These are phyloP conservation scores for Beauveria varroae DNA, from an alignment of 2,329 filamentous ascomycete species.

Conservation along the genomic window DNA sequence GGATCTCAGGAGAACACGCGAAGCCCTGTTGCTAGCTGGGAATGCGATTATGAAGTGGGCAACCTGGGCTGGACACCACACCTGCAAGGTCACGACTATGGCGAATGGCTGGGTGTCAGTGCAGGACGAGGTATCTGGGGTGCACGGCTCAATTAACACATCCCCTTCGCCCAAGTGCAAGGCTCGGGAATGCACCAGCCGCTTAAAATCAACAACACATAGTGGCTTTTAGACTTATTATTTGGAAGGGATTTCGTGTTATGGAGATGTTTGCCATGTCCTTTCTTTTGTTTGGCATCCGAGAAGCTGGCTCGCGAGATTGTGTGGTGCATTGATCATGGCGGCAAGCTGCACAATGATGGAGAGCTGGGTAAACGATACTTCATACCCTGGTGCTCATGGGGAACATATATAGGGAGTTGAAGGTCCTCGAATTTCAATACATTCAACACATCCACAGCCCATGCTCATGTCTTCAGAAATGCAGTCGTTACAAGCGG, in stretches of 20 bases:
- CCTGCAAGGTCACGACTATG: constrained; percentile 57
- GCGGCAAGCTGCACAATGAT: not conserved
- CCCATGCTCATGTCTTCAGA: not conserved
- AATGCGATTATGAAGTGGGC: constrained; percentile 79
- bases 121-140: constrained; percentile 79
- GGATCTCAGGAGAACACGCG: constrained; percentile 50
- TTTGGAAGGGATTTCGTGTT: not conserved
- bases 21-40: constrained; percentile 69
- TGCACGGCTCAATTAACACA: constrained; percentile 38
- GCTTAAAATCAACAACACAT: not conserved
- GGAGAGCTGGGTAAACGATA: not conserved
- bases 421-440: constrained; percentile 8
- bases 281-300: constrained; percentile 1
- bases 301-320: not conserved
- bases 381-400: not conserved
- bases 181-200: no score
- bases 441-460: not conserved
- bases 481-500: not conserved
- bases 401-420: constrained; percentile 10
- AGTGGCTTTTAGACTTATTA: not conserved
- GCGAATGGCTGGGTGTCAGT: constrained; percentile 78
- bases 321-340: not conserved
- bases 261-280: not conserved
- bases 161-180: not conserved
- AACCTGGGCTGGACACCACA: constrained; percentile 82